Percentiles rank a stretch among this genome's conserved stretches.
phyloP scores from a whole-genome alignment of 2,329 filamentous ascomycete genomes.

The Colletotrichum lindemuthianum region DNA sequence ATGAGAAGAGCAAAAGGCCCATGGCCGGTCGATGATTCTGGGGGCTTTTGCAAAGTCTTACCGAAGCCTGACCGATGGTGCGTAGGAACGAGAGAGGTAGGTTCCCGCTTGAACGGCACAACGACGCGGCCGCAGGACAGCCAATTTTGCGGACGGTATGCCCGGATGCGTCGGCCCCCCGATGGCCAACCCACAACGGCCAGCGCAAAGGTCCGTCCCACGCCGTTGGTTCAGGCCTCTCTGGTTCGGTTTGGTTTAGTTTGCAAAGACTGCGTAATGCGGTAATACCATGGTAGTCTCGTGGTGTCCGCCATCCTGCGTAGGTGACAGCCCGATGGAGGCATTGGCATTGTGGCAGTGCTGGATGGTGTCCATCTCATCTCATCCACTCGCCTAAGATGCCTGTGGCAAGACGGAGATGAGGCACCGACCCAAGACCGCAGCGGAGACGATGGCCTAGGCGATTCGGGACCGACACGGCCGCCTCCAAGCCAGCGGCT shows the following conservation, averaged over 20 bases:
- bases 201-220: constrained; percentile 8
- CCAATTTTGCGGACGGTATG: constrained; percentile 12
- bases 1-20: too few relatives aligned
- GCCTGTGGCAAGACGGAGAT: constrained; percentile 2
- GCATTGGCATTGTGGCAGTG: constrained; percentile 33
- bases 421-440: background rate
- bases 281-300: background rate
- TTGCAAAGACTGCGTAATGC: background rate
- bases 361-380: background rate
- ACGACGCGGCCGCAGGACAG: constrained; percentile 16
- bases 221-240: constrained; percentile 1
- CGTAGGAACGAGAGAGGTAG: too few relatives aligned
- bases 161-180: constrained; percentile 26
- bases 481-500: constrained; percentile 14
- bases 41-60: too few relatives aligned
- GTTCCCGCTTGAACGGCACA: constrained; percentile 27
- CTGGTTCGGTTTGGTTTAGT: too few relatives aligned
- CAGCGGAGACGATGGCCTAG: background rate
- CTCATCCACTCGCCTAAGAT: background rate
- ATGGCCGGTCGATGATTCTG: too few relatives aligned
- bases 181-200: background rate
- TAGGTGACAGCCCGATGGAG: constrained; percentile 23
- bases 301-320: constrained; percentile 4
- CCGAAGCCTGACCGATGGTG: too few relatives aligned
- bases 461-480: constrained; percentile 11